Evolutionary conservation across 352 stramenopile species (phyloP).

Genomic region (Globisporangium sylvaticum): DNA sequence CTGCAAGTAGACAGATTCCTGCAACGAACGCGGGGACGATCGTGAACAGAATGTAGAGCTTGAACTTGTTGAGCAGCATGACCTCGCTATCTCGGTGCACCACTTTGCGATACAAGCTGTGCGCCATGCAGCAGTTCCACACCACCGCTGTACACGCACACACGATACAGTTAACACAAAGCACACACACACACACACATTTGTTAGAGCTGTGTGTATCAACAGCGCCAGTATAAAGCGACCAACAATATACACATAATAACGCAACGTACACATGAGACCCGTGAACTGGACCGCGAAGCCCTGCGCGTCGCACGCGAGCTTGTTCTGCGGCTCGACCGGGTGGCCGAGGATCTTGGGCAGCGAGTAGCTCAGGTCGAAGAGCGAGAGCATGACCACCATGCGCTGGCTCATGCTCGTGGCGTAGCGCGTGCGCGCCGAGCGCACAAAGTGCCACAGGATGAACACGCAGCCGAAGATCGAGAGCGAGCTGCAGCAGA

Average conservation of each 20-base stretch:
- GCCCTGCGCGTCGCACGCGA: conserved; percentile 46
- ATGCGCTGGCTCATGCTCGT: conserved; percentile 64
- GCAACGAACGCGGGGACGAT: conserved; percentile 37
- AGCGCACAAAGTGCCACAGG: conserved; percentile 40
- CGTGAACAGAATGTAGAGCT: conserved; percentile 48
- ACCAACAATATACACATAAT: not conserved
- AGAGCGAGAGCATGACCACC: conserved; percentile 61
- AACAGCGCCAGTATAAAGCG: not conserved
- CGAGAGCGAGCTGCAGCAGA: conserved; percentile 38
- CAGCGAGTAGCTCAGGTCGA: conserved; percentile 47
- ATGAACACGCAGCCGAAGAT: conserved; percentile 45
- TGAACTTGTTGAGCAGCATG: conserved; percentile 52
- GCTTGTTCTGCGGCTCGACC: conserved; percentile 8
- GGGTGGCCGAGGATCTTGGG: conserved; percentile 51
- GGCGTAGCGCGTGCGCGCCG: conserved; percentile 15
- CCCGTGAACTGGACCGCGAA: conserved; percentile 48
- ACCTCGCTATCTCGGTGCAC: conserved; percentile 64
- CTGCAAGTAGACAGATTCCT: conserved; percentile 34
- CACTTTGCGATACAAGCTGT: conserved; percentile 71
- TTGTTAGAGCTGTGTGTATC: not conserved
- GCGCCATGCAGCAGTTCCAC: conserved; percentile 68
- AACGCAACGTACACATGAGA: conserved; percentile 42
- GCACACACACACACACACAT: not conserved
- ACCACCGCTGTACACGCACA: conserved; percentile 32
- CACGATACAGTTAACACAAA: not conserved